A percentile compares a stretch with the other conserved stretches of the same genome.
Evolutionary conservation across 2,329 filamentous ascomycete genomes (phyloP).

Genomic region (Sclerotinia glacialis): DNA sequence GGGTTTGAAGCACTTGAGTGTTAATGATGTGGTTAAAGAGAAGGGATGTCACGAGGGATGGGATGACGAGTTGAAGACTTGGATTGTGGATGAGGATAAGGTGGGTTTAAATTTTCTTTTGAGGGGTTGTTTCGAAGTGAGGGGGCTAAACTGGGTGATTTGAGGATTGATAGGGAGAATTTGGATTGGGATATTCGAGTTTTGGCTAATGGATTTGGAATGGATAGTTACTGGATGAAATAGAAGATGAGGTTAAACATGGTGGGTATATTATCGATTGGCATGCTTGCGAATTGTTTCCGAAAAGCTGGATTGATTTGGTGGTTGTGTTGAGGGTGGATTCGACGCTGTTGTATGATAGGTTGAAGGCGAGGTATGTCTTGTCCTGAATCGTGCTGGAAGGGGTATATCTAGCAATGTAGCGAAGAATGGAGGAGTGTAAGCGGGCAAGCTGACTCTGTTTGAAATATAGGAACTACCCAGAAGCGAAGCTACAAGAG

Average conservation of each 20-base stretch:
- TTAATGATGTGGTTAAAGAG: slow-evolving; percentile 92
- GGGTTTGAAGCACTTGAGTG: slow-evolving; percentile 75
- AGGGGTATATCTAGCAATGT: background rate
- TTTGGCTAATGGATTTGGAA: slow-evolving; percentile 1
- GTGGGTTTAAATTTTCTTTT: background rate
- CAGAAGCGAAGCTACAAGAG: slow-evolving; percentile 85
- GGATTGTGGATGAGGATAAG: slow-evolving; percentile 96
- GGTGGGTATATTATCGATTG: slow-evolving; percentile 94
- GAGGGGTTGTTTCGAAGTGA: too few species aligned
- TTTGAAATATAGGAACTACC: slow-evolving; percentile 61
- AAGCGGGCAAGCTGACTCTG: background rate
- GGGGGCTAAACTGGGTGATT: background rate
- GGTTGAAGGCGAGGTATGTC: slow-evolving; percentile 66
- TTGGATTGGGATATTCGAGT: background rate
- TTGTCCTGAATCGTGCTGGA: background rate
- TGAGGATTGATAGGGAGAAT: background rate
- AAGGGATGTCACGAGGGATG: slow-evolving; percentile 82
- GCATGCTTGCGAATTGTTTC: slow-evolving; percentile 96
- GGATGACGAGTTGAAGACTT: slow-evolving; percentile 80
- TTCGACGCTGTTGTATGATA: slow-evolving; percentile 78
- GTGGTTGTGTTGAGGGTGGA: slow-evolving; percentile 87
- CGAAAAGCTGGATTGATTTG: slow-evolving; percentile 88
- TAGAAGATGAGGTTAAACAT: slow-evolving; percentile 74
- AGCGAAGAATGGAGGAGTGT: background rate
- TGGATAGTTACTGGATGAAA: slow-evolving; percentile 74